phyloP scores from a whole-genome alignment of 2,329 filamentous ascomycete genomes.

The Epichloe typhina region DNA sequence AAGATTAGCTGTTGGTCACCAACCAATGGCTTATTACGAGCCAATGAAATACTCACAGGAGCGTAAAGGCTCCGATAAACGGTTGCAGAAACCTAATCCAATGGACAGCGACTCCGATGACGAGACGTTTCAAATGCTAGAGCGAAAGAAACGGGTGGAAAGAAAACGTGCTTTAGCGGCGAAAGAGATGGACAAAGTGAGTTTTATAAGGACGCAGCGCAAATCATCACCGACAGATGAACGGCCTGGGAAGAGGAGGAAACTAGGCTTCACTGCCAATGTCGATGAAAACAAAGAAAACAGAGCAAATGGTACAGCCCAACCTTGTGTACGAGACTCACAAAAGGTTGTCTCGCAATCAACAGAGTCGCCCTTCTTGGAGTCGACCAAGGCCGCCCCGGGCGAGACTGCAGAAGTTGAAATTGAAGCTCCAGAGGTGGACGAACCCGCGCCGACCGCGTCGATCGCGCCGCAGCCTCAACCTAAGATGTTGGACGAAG shows the following conservation, averaged over 20 bases:
- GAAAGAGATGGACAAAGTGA: slow-evolving; percentile 28
- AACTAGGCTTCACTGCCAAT: neutral
- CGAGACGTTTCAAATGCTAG: slow-evolving; percentile 17
- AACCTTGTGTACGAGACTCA: slow-evolving; percentile 11
- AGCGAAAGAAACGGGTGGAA: slow-evolving; percentile 24
- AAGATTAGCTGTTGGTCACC: slow-evolving; percentile 12
- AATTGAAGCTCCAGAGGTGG: neutral
- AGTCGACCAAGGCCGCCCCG: slow-evolving; percentile 23
- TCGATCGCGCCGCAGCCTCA: neutral
- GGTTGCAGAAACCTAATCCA: slow-evolving; percentile 12
- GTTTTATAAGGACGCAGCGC: slow-evolving; percentile 16
- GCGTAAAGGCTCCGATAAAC: slow-evolving; percentile 17
- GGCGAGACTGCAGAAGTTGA: slow-evolving; percentile 10
- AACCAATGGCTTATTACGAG: slow-evolving; percentile 30
- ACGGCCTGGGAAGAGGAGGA: slow-evolving; percentile 17
- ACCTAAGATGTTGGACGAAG: slow-evolving; percentile 14
- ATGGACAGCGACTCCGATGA: slow-evolving; percentile 21
- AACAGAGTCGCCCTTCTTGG: slow-evolving; percentile 11
- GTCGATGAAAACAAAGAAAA: neutral
- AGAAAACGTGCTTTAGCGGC: slow-evolving; percentile 26
- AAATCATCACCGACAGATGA: slow-evolving; percentile 10
- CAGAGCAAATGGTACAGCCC: neutral
- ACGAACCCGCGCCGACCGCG: neutral
- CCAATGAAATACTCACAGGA: slow-evolving; percentile 34
- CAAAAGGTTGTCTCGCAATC: slow-evolving; percentile 14